Evolutionary conservation across 345 rosid species (phyloP).

Genomic region (Hibiscus mutabilis): DNA sequence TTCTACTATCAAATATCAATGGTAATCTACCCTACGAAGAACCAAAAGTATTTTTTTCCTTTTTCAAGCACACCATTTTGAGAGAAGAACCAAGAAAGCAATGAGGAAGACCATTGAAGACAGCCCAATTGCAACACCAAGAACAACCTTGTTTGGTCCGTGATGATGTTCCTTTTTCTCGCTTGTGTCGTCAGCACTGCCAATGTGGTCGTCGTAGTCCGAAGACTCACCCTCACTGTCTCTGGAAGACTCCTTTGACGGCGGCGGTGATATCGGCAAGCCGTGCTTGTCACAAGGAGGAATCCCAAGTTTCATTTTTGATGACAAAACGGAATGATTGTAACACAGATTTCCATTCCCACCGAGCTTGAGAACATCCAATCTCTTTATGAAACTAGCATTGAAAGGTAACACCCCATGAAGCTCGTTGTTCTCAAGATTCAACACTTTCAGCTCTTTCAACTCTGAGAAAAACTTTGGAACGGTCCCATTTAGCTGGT

Average conservation of each 20-base stretch:
- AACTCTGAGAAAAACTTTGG: slow-evolving; percentile 63
- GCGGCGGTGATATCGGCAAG: slow-evolving; percentile 72
- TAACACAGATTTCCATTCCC: slow-evolving; percentile 80
- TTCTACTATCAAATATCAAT: slow-evolving; percentile 8
- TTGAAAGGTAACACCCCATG: slow-evolving; percentile 87
- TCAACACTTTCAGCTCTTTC: slow-evolving; percentile 60
- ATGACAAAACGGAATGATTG: slow-evolving; percentile 56
- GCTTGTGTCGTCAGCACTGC: slow-evolving; percentile 19
- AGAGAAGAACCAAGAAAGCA: slow-evolving; percentile 66
- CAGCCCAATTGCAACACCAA: slow-evolving; percentile 80
- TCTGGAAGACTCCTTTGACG: slow-evolving; percentile 43
- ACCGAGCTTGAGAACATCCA: slow-evolving; percentile 60
- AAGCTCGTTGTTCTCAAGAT: slow-evolving; percentile 64
- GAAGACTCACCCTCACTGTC: slow-evolving; percentile 40
- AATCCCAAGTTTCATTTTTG: slow-evolving; percentile 77
- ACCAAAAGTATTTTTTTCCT: not conserved
- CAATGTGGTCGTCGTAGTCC: slow-evolving; percentile 32
- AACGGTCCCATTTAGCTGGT: slow-evolving; percentile 80
- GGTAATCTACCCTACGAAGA: slow-evolving; percentile 16
- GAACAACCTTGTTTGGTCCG: slow-evolving; percentile 85
- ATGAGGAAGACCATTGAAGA: slow-evolving; percentile 81
- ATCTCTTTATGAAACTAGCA: slow-evolving; percentile 52
- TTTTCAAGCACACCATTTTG: slow-evolving; percentile 64
- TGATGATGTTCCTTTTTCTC: slow-evolving; percentile 42
- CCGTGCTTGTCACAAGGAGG: slow-evolving; percentile 88